Evolutionary conservation across 441 rosid species (phyloP), one percentile per base, ranked within the genome.

Genomic region (Hura crepitans): DNA sequence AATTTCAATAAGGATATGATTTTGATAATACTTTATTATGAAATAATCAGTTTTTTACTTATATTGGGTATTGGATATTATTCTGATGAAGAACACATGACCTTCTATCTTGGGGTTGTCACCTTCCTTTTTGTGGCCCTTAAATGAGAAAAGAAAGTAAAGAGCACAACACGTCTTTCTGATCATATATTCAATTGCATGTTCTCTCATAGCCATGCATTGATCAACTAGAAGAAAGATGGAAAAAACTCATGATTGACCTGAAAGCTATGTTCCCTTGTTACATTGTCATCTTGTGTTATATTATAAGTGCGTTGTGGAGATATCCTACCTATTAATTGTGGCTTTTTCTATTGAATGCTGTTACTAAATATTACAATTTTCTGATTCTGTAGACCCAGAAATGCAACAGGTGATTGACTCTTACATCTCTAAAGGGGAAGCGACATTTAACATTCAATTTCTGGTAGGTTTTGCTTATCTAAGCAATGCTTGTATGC

Each of bases 341-440:
- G 59, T 46, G 15, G 9, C 30, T 20, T 78, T 64, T 70, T 6
- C 31, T 51, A 18, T 14, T 63, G 25, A 66, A 39, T 69, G 14
- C 31, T 39, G 14, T 68, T 49, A 28, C 69, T 42, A 64, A 45
- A 65, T 66, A 55, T 59, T 73, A 56, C 76, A 53, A 72, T 70
- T n/a, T 25, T 69, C 60, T 74, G 57, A 35, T 77, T 76, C 39
- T 80, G 60, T 84, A 92, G 97, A 90, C 74, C 82, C 81, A 70
- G 91, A 89, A 23, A 92, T 95, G 97, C 93, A 92, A 77, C 76
- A 73, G 62, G 89, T 89, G 81, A 92, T 90, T 66, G 85, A 88
- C 70, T 72, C 71, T 0, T 73, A 76, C 70, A 79, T 87, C 37
- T 81, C 96, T 42, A 77, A 78, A 75, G 92, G 93, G 61, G 85